Evolutionary conservation across 495 filamentous ascomycete species (phyloP), one percentile per base, ranked within the genome.

Genomic region (Viridothelium virens): DNA sequence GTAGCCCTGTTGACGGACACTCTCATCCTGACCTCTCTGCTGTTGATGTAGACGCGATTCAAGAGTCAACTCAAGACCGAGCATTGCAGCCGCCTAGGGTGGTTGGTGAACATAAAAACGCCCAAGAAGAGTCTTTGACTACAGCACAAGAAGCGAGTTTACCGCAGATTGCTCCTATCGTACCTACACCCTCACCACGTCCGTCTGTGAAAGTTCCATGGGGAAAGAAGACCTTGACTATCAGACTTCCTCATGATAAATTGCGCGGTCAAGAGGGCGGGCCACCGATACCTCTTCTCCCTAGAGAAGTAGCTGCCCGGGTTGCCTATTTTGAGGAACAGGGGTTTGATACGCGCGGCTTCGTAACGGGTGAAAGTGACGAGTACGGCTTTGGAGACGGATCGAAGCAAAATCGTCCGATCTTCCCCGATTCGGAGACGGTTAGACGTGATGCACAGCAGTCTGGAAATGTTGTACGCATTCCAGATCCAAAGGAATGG

Each of bases 401-500:
- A 50, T 56, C 36, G 31, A 61, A 67, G 6, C 85, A 92, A 70
- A 95, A 89, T 74, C 84, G 89, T 65, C 82, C 82, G 31, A 76
- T 87, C 38, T 95, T 86, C 80, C 94, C 92, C 12, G 84, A 88
- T 66, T 78, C 83, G 36, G 78, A 77, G 7, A 87, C 92, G 53
- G 66, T 87, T 3, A 72, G 72, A 6, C 76, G 74, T 50, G 85
- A 90, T 41, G 79, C 83, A 50, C 76, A 80, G 56, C 68, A 79
- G 37, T 75, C 81, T 61, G 71, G 77, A 16, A 87, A 82, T 70
- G 78, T 77, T 62, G 87, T 97, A 63, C 82, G 81, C 46, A 86
- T 98, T 71, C 94, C 95, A 0, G 87, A 96, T 74, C 80, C 82
- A 50, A 72, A 77, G 77, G 89, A 88, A 37, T 97, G 94, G 93